Evolutionary conservation across 495 filamentous ascomycete genomes (phyloP).

Genomic region (Penicillium angulare): DNA sequence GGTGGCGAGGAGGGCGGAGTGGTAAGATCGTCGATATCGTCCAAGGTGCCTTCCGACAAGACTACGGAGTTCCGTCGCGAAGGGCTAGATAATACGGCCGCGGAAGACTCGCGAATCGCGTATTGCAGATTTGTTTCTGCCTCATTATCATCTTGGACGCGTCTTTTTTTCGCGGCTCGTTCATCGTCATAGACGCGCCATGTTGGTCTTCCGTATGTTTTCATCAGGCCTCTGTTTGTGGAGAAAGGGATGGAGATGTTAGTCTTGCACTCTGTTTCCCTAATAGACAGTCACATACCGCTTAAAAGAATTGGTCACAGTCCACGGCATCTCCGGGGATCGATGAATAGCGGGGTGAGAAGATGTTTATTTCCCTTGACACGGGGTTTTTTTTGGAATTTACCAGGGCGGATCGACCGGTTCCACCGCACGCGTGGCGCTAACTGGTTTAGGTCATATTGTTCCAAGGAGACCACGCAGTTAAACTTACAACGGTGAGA

Average conservation of each 20-base stretch:
- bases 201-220: slow-evolving; percentile 50
- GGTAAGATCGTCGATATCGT: slow-evolving; percentile 46
- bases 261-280: too few relatives aligned
- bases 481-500: neutral
- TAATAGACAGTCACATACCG: slow-evolving; percentile 31
- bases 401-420: slow-evolving; percentile 25
- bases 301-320: slow-evolving; percentile 58
- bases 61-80: slow-evolving; percentile 46
- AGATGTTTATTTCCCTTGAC: slow-evolving; percentile 15
- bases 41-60: slow-evolving; percentile 46
- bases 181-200: slow-evolving; percentile 52
- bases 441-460: slow-evolving; percentile 36
- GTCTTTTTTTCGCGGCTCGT: slow-evolving; percentile 46
- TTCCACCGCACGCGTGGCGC: slow-evolving; percentile 33
- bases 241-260: neutral
- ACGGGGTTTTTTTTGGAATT: slow-evolving; percentile 23
- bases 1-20: slow-evolving; percentile 54
- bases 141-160: slow-evolving; percentile 46
- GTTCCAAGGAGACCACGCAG: slow-evolving; percentile 10
- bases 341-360: slow-evolving; percentile 14
- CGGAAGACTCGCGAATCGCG: slow-evolving; percentile 50
- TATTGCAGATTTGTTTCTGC: slow-evolving; percentile 48
- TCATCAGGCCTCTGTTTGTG: slow-evolving; percentile 46
- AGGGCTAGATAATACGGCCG: slow-evolving; percentile 49
- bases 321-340: slow-evolving; percentile 51